These are phyloP conservation scores for Yarrowia phangngaensis DNA, from an alignment of 805 yeast genomes.

Conservation along the genomic window DNA sequence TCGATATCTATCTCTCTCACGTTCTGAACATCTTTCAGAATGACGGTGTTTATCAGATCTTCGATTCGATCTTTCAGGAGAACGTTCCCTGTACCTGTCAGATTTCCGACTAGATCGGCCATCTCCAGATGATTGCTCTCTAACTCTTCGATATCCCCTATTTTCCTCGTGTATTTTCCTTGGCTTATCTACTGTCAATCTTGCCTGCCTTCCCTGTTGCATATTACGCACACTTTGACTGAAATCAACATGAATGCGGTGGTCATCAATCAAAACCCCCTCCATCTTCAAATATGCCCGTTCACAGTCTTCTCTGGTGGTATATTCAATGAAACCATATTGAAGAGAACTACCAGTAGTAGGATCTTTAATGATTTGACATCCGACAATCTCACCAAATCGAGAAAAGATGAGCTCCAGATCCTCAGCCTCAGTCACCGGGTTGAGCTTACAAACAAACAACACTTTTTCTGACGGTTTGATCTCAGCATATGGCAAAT, in stretches of 20 bases:
- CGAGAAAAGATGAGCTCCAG: conserved; percentile 54
- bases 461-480: conserved; percentile 60
- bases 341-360: conserved; percentile 50
- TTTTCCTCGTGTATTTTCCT: no score
- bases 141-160: no score
- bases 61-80: no score
- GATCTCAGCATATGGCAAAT: conserved; percentile 54
- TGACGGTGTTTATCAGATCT: no score
- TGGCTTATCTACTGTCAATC: no score
- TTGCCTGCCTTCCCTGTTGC: conserved; percentile 10
- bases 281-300: conserved; percentile 61
- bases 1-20: no score
- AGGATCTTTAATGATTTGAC: conserved; percentile 52
- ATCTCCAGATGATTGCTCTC: no score
- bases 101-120: no score
- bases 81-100: no score
- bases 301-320: conserved; percentile 50
- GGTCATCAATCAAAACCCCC: conserved; percentile 59
- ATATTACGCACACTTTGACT: conserved; percentile 48
- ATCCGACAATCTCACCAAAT: conserved; percentile 53
- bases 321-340: conserved; percentile 63
- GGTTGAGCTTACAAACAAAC: conserved; percentile 61
- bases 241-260: conserved; percentile 63
- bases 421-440: conserved; percentile 57
- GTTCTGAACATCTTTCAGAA: no score